phyloP scores from a whole-genome alignment of 257 asterid genomes.

The Salvia miltiorrhiza region DNA sequence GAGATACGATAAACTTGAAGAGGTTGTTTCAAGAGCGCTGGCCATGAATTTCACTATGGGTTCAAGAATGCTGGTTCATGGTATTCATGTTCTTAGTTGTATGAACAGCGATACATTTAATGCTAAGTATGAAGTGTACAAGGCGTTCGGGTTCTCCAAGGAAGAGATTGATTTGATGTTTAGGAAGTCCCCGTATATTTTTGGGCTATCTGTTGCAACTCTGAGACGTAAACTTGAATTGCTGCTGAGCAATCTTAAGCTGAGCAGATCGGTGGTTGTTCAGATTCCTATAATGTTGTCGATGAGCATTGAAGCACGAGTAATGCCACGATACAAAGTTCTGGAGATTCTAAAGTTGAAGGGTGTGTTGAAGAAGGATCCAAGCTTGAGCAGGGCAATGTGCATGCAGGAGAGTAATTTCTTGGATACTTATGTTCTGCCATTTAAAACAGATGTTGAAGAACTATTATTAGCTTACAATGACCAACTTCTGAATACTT shows the following conservation, averaged over 20 bases:
- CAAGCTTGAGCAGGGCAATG: background rate
- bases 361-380: background rate
- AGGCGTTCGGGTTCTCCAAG: background rate
- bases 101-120: background rate
- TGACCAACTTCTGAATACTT: background rate
- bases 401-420: background rate
- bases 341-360: background rate
- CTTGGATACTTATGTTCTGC: slow-evolving; percentile 1
- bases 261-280: background rate
- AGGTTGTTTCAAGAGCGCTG: slow-evolving; percentile 20
- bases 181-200: background rate
- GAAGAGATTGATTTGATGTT: slow-evolving; percentile 2
- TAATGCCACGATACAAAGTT: slow-evolving; percentile 12
- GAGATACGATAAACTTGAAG: slow-evolving; percentile 12
- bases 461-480: slow-evolving; percentile 3
- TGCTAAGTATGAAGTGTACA: background rate
- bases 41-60: slow-evolving; percentile 29
- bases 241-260: background rate
- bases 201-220: background rate
- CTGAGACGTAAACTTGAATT: slow-evolving; percentile 1
- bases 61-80: slow-evolving; percentile 13
- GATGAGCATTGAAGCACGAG: background rate
- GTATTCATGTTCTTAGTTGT: background rate
- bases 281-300: background rate
- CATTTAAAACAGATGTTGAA: background rate